Evolutionary conservation across 2,329 filamentous ascomycete species (phyloP).

Genomic region (Fusarium papillatum): DNA sequence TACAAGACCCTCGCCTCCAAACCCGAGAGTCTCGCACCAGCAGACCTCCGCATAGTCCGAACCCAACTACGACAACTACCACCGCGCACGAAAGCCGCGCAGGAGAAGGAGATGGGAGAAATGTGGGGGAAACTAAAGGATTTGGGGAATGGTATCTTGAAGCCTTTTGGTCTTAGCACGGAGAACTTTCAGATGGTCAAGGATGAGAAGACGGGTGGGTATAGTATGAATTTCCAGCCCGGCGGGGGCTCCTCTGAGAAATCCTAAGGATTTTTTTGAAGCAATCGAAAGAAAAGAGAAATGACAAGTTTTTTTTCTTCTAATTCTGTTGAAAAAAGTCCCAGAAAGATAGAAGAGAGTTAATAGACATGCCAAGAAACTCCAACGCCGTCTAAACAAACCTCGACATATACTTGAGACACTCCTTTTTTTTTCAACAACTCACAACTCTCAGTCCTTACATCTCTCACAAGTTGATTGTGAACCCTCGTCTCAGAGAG

Average conservation of each 20-base stretch:
- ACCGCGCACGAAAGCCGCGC: slow-evolving; percentile 78
- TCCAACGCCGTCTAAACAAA: slow-evolving; percentile 25
- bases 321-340: slow-evolving; percentile 7
- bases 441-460: not conserved
- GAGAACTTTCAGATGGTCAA: slow-evolving; percentile 96
- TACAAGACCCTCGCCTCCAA: slow-evolving; percentile 77
- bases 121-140: slow-evolving; percentile 98
- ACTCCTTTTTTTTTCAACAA: not conserved
- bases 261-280: not conserved
- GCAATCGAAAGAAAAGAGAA: not conserved
- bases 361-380: slow-evolving; percentile 27
- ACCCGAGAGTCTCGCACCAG: slow-evolving; percentile 64
- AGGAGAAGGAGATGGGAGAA: slow-evolving; percentile 90
- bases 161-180: slow-evolving; percentile 93
- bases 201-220: slow-evolving; percentile 90
- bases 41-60: slow-evolving; percentile 78
- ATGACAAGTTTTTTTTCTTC: not conserved
- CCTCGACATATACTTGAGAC: not conserved
- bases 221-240: slow-evolving; percentile 87
- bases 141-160: slow-evolving; percentile 91
- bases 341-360: slow-evolving; percentile 26
- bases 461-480: slow-evolving; percentile 1
- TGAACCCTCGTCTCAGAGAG: slow-evolving; percentile 7
- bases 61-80: slow-evolving; percentile 77
- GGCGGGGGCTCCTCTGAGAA: slow-evolving; percentile 31